Conservation (phyloP, 768 basidiomycete genomes). For the Sarcodon sp. region DNA sequence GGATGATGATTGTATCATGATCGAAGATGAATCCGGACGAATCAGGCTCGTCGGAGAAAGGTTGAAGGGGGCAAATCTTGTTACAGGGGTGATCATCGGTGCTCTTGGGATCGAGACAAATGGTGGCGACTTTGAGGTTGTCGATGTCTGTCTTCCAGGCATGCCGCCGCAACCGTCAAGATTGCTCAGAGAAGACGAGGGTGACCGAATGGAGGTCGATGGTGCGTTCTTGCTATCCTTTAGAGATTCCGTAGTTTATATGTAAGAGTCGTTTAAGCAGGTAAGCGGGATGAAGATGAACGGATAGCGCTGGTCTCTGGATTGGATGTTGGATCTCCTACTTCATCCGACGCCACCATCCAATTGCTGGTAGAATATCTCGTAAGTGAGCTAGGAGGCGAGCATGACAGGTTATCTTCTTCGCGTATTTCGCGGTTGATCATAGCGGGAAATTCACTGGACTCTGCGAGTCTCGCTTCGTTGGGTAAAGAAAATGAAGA, state of each 20-base stretch:
- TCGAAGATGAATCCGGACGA: slow-evolving; percentile 95
- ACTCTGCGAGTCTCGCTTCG: slow-evolving; percentile 27
- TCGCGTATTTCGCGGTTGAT: slow-evolving; percentile 75
- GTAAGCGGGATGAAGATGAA: slow-evolving; percentile 25
- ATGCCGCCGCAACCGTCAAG: slow-evolving; percentile 50
- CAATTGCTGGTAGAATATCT: slow-evolving; percentile 90
- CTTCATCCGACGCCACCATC: slow-evolving; percentile 54
- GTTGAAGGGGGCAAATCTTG: slow-evolving; percentile 47
- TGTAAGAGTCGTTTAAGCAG: not conserved
- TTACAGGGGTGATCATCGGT: slow-evolving; percentile 87
- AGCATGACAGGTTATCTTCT: slow-evolving; percentile 48
- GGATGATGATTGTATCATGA: slow-evolving; percentile 64
- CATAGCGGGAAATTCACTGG: slow-evolving; percentile 83
- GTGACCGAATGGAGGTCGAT: slow-evolving; percentile 57
- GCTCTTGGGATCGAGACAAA: slow-evolving; percentile 85
- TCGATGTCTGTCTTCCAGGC: slow-evolving; percentile 78
- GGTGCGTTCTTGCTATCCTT: slow-evolving; percentile 23
- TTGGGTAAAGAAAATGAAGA: slow-evolving; percentile 15
- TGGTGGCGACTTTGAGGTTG: slow-evolving; percentile 86
- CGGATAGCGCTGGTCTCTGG: slow-evolving; percentile 87
- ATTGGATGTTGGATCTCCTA: slow-evolving; percentile 57
- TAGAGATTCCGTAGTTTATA: slow-evolving; percentile 1
- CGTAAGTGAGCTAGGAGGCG: slow-evolving; percentile 68
- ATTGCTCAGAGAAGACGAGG: not conserved
- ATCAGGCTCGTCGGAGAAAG: slow-evolving; percentile 75